Evolutionary conservation across 2,329 filamentous ascomycete genomes (phyloP).

Genomic region (Hymenoscyphus infarciens): DNA sequence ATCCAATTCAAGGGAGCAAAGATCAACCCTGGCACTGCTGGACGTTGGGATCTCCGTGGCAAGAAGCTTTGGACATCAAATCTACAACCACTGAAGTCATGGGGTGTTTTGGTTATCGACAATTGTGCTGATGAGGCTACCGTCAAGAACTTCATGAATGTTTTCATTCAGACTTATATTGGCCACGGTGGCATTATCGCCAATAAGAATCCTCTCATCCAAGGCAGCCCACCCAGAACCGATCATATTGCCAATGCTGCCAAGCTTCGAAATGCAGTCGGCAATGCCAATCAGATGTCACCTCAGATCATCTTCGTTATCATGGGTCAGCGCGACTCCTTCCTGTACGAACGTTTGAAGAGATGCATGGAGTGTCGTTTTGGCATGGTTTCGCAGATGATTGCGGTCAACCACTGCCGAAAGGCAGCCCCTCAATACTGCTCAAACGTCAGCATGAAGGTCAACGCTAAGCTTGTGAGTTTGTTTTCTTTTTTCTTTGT

Average conservation of each 20-base stretch:
- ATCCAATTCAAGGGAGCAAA: constrained; percentile 56
- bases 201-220: constrained; percentile 44
- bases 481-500: background rate
- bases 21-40: constrained; percentile 60
- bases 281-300: constrained; percentile 19
- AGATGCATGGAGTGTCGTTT: constrained; percentile 82
- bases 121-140: constrained; percentile 47
- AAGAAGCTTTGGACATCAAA: constrained; percentile 74
- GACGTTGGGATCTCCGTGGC: constrained; percentile 83
- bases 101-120: constrained; percentile 70
- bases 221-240: constrained; percentile 11
- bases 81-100: constrained; percentile 57
- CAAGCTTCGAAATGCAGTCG: constrained; percentile 18
- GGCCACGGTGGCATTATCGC: constrained; percentile 57
- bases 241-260: constrained; percentile 20
- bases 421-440: constrained; percentile 78
- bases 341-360: constrained; percentile 81
- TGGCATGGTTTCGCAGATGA: constrained; percentile 75
- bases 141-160: constrained; percentile 51
- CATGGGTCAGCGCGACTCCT: constrained; percentile 65
- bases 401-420: constrained; percentile 67
- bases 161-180: constrained; percentile 59
- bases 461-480: constrained; percentile 78
- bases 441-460: constrained; percentile 93
- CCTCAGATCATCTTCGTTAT: constrained; percentile 81